phyloP scores from a whole-genome alignment of 2,329 filamentous ascomycete species.

The Ceratocystis cacaofunesta region DNA sequence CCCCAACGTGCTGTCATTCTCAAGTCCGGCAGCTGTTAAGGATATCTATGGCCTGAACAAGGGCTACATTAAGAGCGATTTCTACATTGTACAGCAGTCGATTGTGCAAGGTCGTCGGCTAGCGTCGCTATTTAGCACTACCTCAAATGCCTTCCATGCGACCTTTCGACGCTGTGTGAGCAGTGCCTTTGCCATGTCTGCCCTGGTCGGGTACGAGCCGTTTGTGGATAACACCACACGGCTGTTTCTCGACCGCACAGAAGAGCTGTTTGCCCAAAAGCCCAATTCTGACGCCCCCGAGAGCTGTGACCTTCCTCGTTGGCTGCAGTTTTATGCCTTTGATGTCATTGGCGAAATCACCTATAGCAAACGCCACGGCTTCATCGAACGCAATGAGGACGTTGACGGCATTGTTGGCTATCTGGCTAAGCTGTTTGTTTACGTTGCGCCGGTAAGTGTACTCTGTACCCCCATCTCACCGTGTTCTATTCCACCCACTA shows the following conservation, averaged over 20 bases:
- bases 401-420: conserved; percentile 60
- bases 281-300: conserved; percentile 13
- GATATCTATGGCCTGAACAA: conserved; percentile 72
- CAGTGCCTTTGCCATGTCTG: conserved; percentile 62
- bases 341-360: conserved; percentile 69
- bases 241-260: conserved; percentile 51
- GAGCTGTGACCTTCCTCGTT: conserved; percentile 51
- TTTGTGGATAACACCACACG: conserved; percentile 62
- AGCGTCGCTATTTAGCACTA: conserved; percentile 61
- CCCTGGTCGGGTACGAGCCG: conserved; percentile 63
- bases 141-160: conserved; percentile 59
- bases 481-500: neutral
- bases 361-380: conserved; percentile 60
- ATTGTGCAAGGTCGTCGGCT: conserved; percentile 53
- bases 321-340: conserved; percentile 71
- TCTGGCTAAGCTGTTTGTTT: conserved; percentile 49
- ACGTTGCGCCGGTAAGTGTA: conserved; percentile 49
- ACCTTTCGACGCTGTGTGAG: conserved; percentile 62
- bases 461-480: neutral
- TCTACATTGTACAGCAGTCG: conserved; percentile 66
- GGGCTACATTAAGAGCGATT: conserved; percentile 65
- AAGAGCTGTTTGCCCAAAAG: conserved; percentile 36
- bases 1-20: conserved; percentile 59
- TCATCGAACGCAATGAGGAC: conserved; percentile 59
- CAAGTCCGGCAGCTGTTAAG: conserved; percentile 57